Conservation (phyloP, 768 basidiomycete species). For the Hemileccinum impolitum region DNA sequence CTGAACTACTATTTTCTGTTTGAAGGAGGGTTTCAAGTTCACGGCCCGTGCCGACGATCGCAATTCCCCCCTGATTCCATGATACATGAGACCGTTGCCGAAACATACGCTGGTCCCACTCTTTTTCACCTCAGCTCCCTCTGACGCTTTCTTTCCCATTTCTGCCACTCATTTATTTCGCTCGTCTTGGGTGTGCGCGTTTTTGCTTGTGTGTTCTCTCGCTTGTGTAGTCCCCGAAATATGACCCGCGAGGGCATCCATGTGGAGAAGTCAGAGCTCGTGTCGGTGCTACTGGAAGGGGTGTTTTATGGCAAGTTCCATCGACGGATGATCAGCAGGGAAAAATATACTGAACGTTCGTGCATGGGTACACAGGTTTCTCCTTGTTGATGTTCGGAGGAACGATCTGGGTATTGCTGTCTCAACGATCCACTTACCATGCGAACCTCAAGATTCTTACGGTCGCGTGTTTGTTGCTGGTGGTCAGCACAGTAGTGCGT, state of each 20-base stretch:
- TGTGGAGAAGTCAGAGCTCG: slow-evolving; percentile 18
- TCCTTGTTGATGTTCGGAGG: slow-evolving; percentile 36
- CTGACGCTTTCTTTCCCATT: not conserved
- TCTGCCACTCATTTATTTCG: not conserved
- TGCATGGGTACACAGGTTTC: slow-evolving; percentile 22
- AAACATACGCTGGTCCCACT: not conserved
- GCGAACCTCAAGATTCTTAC: slow-evolving; percentile 25
- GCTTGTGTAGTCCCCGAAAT: not conserved
- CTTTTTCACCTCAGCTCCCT: not conserved
- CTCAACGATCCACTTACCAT: not conserved
- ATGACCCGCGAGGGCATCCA: slow-evolving; percentile 5
- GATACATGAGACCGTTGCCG: not conserved
- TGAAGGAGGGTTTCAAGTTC: not conserved
- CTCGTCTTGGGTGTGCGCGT: not conserved
- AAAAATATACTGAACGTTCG: not conserved
- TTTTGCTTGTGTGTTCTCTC: not conserved
- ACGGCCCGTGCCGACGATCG: not conserved
- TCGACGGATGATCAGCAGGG: not conserved
- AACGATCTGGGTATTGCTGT: slow-evolving; percentile 25
- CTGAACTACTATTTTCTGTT: not conserved
- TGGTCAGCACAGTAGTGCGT: slow-evolving; percentile 31
- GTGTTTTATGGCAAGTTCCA: slow-evolving; percentile 16
- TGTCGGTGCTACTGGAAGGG: slow-evolving; percentile 14
- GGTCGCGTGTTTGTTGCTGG: slow-evolving; percentile 25
- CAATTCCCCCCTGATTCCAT: not conserved